Conservation (phyloP, 2,329 filamentous ascomycete genomes). For the Sphaerulina musiva region DNA sequence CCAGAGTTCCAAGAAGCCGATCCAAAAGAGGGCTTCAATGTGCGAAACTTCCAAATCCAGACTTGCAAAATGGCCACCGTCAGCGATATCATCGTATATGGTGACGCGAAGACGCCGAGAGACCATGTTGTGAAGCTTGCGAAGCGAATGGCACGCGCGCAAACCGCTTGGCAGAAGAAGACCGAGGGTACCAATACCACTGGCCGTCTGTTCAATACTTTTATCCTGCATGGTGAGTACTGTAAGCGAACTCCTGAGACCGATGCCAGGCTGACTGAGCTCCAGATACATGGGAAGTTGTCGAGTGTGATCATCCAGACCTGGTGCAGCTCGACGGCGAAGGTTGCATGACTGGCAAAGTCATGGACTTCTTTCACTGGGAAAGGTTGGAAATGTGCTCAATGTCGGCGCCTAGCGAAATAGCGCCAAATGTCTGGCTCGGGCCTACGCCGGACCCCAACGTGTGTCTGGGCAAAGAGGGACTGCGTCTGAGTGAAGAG, state of each 20-base stretch:
- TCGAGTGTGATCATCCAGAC: conserved; percentile 63
- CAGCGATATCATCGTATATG: conserved; percentile 90
- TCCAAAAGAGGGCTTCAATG: conserved; percentile 83
- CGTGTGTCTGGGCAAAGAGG: conserved; percentile 34
- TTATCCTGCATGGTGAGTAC: conserved; percentile 57
- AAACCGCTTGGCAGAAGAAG: conserved; percentile 65
- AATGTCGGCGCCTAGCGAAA: conserved; percentile 86
- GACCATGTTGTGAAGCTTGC: conserved; percentile 61
- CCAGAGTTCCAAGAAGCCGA: conserved; percentile 73
- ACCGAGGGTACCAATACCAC: conserved; percentile 44
- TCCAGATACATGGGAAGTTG: conserved; percentile 57
- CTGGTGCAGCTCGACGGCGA: conserved; percentile 69
- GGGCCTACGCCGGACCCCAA: conserved; percentile 74
- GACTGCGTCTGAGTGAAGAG: conserved; percentile 42
- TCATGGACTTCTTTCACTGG: conserved; percentile 83
- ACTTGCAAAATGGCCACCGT: conserved; percentile 77
- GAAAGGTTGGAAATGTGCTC: conserved; percentile 87
- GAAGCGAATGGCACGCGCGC: conserved; percentile 63
- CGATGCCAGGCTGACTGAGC: conserved; percentile 35
- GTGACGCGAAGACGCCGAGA: conserved; percentile 58
- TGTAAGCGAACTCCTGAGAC: not conserved
- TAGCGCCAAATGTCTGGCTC: conserved; percentile 82
- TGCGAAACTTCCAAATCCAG: conserved; percentile 96
- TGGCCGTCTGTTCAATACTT: conserved; percentile 70
- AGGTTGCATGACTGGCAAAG: conserved; percentile 65